These are phyloP conservation scores for Pichia sp. DNA, from an alignment of 1,139 yeast species.

Conservation along the genomic window DNA sequence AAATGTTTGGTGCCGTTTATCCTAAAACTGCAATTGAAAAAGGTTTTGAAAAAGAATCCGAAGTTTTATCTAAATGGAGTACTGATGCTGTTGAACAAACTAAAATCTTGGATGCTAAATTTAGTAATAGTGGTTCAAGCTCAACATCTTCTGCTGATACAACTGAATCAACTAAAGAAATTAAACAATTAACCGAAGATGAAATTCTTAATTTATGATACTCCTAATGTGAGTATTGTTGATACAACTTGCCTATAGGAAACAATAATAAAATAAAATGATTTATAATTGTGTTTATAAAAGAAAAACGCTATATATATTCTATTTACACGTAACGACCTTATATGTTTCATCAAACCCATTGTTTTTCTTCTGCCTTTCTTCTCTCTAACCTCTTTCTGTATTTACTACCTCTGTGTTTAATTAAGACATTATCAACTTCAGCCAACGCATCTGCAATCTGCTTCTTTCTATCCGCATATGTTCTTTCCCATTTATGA, in stretches of 20 bases:
- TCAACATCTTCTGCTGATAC: conserved; percentile 13
- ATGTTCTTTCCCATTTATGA: conserved; percentile 70
- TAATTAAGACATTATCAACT: conserved; percentile 67
- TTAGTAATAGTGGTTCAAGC: conserved; percentile 16
- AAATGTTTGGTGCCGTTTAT: conserved; percentile 77
- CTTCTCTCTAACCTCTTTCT: conserved; percentile 51
- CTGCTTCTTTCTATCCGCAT: conserved; percentile 53
- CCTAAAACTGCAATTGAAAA: conserved; percentile 54
- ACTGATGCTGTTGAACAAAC: conserved; percentile 59
- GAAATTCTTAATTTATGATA: conserved; percentile 17
- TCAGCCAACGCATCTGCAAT: conserved; percentile 61
- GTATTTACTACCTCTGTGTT: conserved; percentile 57
- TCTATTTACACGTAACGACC: not conserved
- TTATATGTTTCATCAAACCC: conserved; percentile 32
- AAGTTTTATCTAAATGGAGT: conserved; percentile 67
- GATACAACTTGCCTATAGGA: conserved; percentile 10
- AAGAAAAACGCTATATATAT: not conserved
- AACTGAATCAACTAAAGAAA: conserved; percentile 12
- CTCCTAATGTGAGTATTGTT: not conserved
- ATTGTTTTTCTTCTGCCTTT: conserved; percentile 40
- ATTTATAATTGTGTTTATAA: not conserved
- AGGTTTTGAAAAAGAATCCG: conserved; percentile 69
- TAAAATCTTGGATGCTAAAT: conserved; percentile 36
- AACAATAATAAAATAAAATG: not conserved
- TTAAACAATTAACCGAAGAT: conserved; percentile 18